Conservation (phyloP, 495 filamentous ascomycete species). For the Geoglossum glabrum region DNA sequence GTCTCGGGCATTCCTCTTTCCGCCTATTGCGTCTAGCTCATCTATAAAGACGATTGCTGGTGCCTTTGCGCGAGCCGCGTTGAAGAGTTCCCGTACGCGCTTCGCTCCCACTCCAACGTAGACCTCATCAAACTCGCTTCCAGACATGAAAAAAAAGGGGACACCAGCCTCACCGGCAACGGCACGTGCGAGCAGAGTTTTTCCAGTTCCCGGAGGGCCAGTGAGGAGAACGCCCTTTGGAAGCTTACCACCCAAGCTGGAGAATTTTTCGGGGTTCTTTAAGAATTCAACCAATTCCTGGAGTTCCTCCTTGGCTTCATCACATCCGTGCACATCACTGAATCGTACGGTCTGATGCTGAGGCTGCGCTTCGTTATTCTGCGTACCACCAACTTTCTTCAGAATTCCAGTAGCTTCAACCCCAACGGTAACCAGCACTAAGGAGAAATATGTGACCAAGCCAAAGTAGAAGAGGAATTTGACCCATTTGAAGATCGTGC, state of each 20-base stretch:
- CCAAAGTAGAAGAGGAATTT: constrained; percentile 65
- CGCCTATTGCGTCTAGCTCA: constrained; percentile 89
- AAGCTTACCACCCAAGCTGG: constrained; percentile 77
- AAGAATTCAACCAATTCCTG: constrained; percentile 94
- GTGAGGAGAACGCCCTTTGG: constrained; percentile 93
- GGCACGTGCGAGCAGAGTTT: constrained; percentile 89
- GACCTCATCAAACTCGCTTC: constrained; percentile 93
- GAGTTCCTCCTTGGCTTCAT: constrained; percentile 94
- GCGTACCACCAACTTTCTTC: constrained; percentile 50
- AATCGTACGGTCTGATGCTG: constrained; percentile 83
- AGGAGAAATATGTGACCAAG: constrained; percentile 49
- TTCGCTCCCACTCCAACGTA: constrained; percentile 97
- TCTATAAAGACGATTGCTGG: constrained; percentile 98
- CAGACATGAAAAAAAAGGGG: constrained; percentile 99
- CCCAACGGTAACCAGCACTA: constrained; percentile 56
- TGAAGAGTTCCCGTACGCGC: constrained; percentile 91
- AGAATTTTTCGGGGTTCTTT: constrained; percentile 79
- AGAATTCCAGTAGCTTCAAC: constrained; percentile 55
- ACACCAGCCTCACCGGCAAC: constrained; percentile 95
- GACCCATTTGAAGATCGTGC: constrained; percentile 69
- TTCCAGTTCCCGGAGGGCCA: constrained; percentile 91
- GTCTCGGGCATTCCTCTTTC: constrained; percentile 80
- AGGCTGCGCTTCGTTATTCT: constrained; percentile 66
- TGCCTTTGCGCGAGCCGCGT: constrained; percentile 64
- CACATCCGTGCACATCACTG: constrained; percentile 87